Evolutionary conservation across 441 rosid species (phyloP), one percentile per base, ranked within the genome.

Genomic region (Arabidopsis lyrata): DNA sequence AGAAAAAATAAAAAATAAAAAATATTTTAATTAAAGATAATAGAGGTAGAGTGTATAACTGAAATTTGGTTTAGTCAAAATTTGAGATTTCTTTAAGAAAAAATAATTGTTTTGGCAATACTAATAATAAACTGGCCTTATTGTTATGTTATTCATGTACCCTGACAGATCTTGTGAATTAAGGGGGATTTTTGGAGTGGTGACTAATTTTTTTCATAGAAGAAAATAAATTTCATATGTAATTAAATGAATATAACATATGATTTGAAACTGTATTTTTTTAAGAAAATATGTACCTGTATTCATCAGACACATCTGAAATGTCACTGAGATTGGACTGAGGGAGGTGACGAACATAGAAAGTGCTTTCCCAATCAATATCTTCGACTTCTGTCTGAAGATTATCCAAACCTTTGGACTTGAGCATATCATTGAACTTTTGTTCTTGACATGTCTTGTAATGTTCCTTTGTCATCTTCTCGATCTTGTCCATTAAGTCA

Each of bases 361-460:
- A 87, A 53, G 93, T 88, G 78, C 87, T 85, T 83, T 88, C 93
- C 91, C 93, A 88, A 55, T 87, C 91, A 6, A 86, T 9, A 63
- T 86, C 87, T 52, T 72, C 74, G 53, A 88, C 81, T 75, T 87
- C 87, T 8, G 83, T 80, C 54, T 84, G 77, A 64, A 80, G 82
- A 32, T 76, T 79, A 50, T 83, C 87, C 6, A 88, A 77, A 34
- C 88, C 90, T 70, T 84, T 85, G 58, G 76, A 65, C 35, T 72
- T 73, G 68, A 88, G 84, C 91, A 84, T 86, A 38, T 86, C 88
- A 66, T 78, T 83, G 80, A 88, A 88, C 64, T 83, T 84, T 52
- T 71, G 75, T 63, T 86, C 90, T 83, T 63, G 67, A 85, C 73
- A 82, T 53, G 67, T 79, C 70, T 70, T 78, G 85, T 89, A 84